These are phyloP conservation scores for Russula abietina DNA, from an alignment of 768 basidiomycete genomes.

Conservation along the genomic window DNA sequence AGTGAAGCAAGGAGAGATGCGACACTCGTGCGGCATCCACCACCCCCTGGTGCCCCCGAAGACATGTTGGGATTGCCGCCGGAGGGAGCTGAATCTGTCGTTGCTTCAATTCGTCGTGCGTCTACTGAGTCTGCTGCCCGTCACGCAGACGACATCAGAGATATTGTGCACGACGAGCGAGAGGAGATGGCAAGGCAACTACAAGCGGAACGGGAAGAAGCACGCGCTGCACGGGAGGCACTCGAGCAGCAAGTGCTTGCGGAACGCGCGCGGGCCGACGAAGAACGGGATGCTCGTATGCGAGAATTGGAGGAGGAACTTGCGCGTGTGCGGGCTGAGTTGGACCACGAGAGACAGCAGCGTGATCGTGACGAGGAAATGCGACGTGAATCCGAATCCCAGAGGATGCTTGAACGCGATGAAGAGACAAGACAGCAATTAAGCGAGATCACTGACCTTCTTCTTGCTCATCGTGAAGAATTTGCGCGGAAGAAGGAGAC, in stretches of 20 bases:
- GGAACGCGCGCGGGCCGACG: conserved; percentile 31
- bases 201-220: conserved; percentile 23
- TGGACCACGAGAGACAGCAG: conserved; percentile 57
- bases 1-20: conserved; percentile 51
- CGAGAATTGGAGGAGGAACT: conserved; percentile 59
- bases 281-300: conserved; percentile 52
- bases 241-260: conserved; percentile 17
- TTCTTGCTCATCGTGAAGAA: conserved; percentile 60
- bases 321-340: conserved; percentile 47
- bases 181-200: conserved; percentile 20
- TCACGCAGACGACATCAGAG: conserved; percentile 52
- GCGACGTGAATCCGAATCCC: conserved; percentile 52
- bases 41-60: not conserved
- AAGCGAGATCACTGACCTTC: conserved; percentile 62
- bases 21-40: conserved; percentile 24
- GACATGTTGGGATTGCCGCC: conserved; percentile 25
- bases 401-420: conserved; percentile 53
- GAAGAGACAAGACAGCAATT: conserved; percentile 57
- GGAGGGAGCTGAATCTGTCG: conserved; percentile 30
- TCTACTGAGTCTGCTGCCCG: conserved; percentile 50
- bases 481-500: conserved; percentile 53
- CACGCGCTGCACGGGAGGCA: conserved; percentile 22
- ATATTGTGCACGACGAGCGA: conserved; percentile 30
- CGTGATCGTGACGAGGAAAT: conserved; percentile 56
- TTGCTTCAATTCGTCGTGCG: conserved; percentile 38